phyloP scores from a whole-genome alignment of 2,329 filamentous ascomycete species.

The Acephala macrosclerotiorum region DNA sequence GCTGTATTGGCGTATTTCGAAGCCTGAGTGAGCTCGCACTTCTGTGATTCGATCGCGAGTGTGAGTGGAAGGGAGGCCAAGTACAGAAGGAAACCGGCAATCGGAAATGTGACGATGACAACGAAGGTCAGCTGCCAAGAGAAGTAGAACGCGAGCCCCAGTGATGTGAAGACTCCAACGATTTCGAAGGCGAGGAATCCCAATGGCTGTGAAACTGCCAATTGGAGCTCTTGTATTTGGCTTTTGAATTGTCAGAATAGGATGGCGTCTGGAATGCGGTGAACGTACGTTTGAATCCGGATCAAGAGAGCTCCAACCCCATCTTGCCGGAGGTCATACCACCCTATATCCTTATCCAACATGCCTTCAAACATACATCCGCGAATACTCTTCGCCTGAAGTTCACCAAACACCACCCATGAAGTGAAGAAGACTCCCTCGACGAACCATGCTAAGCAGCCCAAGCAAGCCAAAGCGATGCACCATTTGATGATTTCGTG shows the following conservation, averaged over 20 bases:
- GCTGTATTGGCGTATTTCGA: slow-evolving; percentile 76
- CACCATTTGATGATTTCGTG: slow-evolving; percentile 65
- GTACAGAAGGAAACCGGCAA: slow-evolving; percentile 67
- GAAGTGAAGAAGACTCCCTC: slow-evolving; percentile 71
- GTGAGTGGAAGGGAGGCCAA: slow-evolving; percentile 68
- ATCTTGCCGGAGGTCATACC: slow-evolving; percentile 79
- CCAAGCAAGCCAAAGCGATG: slow-evolving; percentile 68
- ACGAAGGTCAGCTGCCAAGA: slow-evolving; percentile 88
- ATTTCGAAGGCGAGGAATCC: slow-evolving; percentile 72
- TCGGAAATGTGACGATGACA: slow-evolving; percentile 74
- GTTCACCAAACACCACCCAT: slow-evolving; percentile 83
- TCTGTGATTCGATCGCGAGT: slow-evolving; percentile 72
- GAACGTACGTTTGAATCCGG: slow-evolving; percentile 74
- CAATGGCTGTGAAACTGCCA: slow-evolving; percentile 80
- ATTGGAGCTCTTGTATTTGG: slow-evolving; percentile 82
- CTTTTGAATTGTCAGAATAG: slow-evolving; percentile 52
- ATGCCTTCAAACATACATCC: slow-evolving; percentile 71
- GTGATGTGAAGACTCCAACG: slow-evolving; percentile 68
- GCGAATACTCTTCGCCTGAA: slow-evolving; percentile 75
- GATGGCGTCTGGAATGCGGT: background rate
- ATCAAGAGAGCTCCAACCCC: slow-evolving; percentile 77
- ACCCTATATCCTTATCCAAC: slow-evolving; percentile 76
- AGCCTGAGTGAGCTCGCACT: slow-evolving; percentile 69
- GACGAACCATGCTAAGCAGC: slow-evolving; percentile 69
- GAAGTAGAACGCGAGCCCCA: slow-evolving; percentile 76